These are phyloP conservation scores for Nyssa sinensis DNA, from an alignment of 148 eudicot species.

Conservation along the genomic window DNA sequence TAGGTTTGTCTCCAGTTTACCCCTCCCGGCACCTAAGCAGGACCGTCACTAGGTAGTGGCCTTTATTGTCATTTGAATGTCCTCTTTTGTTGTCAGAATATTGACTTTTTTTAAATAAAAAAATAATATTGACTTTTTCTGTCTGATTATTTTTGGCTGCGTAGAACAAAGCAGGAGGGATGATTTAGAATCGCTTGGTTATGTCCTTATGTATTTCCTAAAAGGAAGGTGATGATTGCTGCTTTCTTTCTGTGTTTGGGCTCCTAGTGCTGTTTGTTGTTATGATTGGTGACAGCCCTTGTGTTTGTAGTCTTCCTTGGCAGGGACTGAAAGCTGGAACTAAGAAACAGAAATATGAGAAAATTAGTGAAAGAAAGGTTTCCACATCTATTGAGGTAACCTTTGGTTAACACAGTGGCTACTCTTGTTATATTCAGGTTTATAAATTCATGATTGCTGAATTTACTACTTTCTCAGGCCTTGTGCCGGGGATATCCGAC, in stretches of 20 bases:
- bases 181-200: conserved; percentile 97
- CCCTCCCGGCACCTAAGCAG: too few species aligned
- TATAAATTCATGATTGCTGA: neutral
- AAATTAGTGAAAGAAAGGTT: conserved; percentile 85
- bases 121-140: conserved; percentile 10
- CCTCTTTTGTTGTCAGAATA: neutral
- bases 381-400: conserved; percentile 93
- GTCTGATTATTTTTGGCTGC: conserved; percentile 24
- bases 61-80: neutral
- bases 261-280: neutral
- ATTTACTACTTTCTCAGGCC: conserved; percentile 41
- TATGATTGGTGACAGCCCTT: conserved; percentile 15
- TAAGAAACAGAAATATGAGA: conserved; percentile 93
- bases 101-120: too few species aligned
- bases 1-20: too few species aligned
- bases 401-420: conserved; percentile 6
- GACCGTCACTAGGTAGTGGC: too few species aligned
- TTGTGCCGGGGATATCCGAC: conserved; percentile 86
- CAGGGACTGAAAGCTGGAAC: conserved; percentile 95
- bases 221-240: conserved; percentile 69
- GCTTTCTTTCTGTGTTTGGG: neutral
- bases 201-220: conserved; percentile 85
- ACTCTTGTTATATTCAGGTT: neutral
- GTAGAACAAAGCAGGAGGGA: conserved; percentile 96
- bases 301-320: conserved; percentile 82